phyloP scores from a whole-genome alignment of 192 early-diverging fungal species.

The Coemansia umbellata region DNA sequence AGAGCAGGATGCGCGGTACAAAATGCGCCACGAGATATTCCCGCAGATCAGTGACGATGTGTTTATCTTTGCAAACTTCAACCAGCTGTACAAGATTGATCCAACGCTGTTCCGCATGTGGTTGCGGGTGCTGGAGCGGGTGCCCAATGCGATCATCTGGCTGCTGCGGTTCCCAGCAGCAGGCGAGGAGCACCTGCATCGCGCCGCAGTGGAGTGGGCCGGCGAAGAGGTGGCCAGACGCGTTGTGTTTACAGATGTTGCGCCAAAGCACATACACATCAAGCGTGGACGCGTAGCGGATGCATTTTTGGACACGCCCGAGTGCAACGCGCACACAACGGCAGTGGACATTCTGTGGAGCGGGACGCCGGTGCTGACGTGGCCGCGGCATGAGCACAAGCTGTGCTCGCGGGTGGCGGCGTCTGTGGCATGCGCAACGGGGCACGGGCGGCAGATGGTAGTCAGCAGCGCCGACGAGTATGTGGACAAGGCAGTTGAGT shows the following conservation, averaged over 20 bases:
- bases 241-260: slow-evolving; percentile 82
- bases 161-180: slow-evolving; percentile 87
- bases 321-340: slow-evolving; percentile 95
- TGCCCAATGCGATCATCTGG: slow-evolving; percentile 85
- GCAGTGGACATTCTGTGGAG: slow-evolving; percentile 93
- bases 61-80: slow-evolving; percentile 94
- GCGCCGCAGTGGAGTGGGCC: slow-evolving; percentile 68
- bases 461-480: slow-evolving; percentile 62
- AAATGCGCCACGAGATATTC: slow-evolving; percentile 84
- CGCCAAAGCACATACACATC: slow-evolving; percentile 84
- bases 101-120: slow-evolving; percentile 81
- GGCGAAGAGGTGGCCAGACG: slow-evolving; percentile 72
- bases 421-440: slow-evolving; percentile 79
- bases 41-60: slow-evolving; percentile 75
- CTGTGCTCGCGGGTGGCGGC: slow-evolving; percentile 89
- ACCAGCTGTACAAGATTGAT: slow-evolving; percentile 96
- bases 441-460: slow-evolving; percentile 65
- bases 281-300: slow-evolving; percentile 89
- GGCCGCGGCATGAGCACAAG: slow-evolving; percentile 83
- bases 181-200: slow-evolving; percentile 72
- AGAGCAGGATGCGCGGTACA: slow-evolving; percentile 75
- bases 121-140: slow-evolving; percentile 75
- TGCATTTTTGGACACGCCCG: slow-evolving; percentile 90
- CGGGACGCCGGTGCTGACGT: slow-evolving; percentile 89
- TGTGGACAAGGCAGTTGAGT: slow-evolving; percentile 61